Evolutionary conservation across 2,329 filamentous ascomycete species (phyloP).

Genomic region (Sclerotinia glacialis): DNA sequence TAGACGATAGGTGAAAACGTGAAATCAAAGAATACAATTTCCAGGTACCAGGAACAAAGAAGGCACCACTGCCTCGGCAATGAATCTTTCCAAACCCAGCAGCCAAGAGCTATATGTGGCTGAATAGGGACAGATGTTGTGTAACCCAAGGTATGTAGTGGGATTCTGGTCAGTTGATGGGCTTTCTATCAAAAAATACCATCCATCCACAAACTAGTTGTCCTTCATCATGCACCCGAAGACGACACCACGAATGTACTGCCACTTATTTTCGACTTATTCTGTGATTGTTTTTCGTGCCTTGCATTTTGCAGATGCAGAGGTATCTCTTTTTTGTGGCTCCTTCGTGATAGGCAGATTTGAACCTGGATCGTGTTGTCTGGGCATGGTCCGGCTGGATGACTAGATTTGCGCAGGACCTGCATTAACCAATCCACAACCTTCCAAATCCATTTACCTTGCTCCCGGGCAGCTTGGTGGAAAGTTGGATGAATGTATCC

Average conservation of each 20-base stretch:
- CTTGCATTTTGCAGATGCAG: conserved; percentile 21
- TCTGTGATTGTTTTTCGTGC: conserved; percentile 18
- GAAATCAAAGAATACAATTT: background rate
- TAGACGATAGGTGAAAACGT: background rate
- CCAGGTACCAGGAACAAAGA: conserved; percentile 22
- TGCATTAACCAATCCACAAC: background rate
- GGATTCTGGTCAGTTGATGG: conserved; percentile 13
- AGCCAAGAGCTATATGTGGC: background rate
- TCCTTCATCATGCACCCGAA: background rate
- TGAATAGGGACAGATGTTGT: background rate
- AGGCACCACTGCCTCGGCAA: background rate
- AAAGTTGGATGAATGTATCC: background rate
- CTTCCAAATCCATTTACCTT: background rate
- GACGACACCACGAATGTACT: background rate
- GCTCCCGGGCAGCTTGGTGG: background rate
- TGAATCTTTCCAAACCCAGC: background rate
- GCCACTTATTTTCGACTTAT: background rate
- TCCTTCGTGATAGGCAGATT: background rate
- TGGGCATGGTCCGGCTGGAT: background rate
- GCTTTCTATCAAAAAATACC: background rate
- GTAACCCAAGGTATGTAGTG: conserved; percentile 5
- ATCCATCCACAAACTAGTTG: background rate
- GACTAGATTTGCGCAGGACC: background rate
- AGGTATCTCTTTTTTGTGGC: conserved; percentile 11
- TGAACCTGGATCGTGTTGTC: conserved; percentile 1